These are phyloP conservation scores for Salicornia ramosissima DNA, from an alignment of 148 eudicot genomes.

Conservation along the genomic window DNA sequence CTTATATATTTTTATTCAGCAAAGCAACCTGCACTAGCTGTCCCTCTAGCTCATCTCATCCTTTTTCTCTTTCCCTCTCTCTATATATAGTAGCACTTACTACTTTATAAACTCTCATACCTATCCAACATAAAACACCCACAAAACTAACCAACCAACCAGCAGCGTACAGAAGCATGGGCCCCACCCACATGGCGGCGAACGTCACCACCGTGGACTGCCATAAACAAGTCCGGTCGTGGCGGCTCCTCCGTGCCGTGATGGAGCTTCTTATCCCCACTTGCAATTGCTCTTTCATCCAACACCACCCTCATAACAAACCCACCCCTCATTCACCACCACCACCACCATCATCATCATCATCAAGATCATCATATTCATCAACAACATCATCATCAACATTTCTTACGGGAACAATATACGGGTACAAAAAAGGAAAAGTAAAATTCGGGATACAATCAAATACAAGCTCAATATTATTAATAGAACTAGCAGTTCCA, in stretches of 20 bases:
- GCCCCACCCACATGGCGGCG: slow-evolving; percentile 30
- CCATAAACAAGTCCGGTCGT: slow-evolving; percentile 67
- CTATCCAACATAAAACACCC: background rate
- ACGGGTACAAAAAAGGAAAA: slow-evolving; percentile 46
- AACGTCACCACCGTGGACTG: slow-evolving; percentile 56
- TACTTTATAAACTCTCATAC: background rate
- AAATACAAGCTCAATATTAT: slow-evolving; percentile 26
- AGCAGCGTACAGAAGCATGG: slow-evolving; percentile 15
- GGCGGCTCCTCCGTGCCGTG: slow-evolving; percentile 67
- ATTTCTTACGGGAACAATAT: slow-evolving; percentile 49
- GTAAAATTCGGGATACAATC: slow-evolving; percentile 60
- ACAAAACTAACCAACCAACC: slow-evolving; percentile 4
- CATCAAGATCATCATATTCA: background rate
- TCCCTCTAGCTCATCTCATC: no score
- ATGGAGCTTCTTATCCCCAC: slow-evolving; percentile 56
- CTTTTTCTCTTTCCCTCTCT: background rate
- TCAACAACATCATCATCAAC: slow-evolving; percentile 17
- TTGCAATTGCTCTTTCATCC: slow-evolving; percentile 42
- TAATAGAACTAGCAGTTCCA: slow-evolving; percentile 53
- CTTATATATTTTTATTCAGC: background rate
- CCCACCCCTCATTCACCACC: background rate
- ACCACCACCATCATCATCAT: background rate
- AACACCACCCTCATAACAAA: slow-evolving; percentile 18
- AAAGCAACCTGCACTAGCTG: background rate
- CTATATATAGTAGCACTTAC: slow-evolving; percentile 17